phyloP scores from a whole-genome alignment of 169 alveolate species.

The Toxoplasma gondii region DNA sequence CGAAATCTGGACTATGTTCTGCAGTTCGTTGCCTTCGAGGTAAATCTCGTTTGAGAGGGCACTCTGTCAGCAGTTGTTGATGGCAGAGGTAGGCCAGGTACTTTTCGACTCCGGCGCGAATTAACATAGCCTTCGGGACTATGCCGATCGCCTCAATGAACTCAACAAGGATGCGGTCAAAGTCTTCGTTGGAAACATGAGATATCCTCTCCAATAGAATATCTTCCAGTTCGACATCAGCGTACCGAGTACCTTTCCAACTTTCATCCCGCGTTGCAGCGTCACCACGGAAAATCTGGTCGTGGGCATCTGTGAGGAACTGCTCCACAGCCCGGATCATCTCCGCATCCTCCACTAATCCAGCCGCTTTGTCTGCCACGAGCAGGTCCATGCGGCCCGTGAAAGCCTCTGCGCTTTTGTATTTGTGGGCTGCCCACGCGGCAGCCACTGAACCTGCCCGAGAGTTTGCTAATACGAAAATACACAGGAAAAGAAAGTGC shows the following conservation, averaged over 20 bases:
- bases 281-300: not conserved
- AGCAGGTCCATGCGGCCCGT: not conserved
- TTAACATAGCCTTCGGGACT: not conserved
- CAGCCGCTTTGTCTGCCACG: not conserved
- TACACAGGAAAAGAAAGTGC: too few species aligned
- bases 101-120: not conserved
- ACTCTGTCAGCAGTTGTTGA: not conserved
- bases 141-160: not conserved
- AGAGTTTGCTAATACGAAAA: not conserved
- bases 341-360: not conserved
- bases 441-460: not conserved
- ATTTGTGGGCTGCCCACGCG: not conserved
- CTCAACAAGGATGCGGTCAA: not conserved
- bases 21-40: not conserved
- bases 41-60: not conserved
- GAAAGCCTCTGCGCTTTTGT: not conserved
- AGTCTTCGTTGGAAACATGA: not conserved
- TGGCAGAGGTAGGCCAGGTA: conserved; percentile 4
- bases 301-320: not conserved
- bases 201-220: not conserved
- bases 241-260: not conserved
- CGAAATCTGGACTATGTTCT: not conserved
- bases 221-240: not conserved
- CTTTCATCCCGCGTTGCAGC: not conserved
- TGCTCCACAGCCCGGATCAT: conserved; percentile 4